Conservation (phyloP, 2,329 filamentous ascomycete species). For the Dactylellina parvicollis region DNA sequence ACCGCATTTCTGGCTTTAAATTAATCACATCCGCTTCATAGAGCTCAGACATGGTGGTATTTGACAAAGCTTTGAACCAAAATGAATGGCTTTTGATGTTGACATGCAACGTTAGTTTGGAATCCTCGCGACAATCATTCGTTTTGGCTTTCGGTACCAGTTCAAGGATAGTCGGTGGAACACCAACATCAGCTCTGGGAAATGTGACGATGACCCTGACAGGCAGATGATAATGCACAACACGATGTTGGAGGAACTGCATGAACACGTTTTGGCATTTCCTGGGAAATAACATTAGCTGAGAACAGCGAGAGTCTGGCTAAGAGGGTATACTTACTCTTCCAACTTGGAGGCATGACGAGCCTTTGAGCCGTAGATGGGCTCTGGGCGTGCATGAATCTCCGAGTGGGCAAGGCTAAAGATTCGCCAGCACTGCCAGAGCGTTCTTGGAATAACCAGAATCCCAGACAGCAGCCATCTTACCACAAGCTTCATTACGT, state of each 20-base stretch:
- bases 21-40: neutral
- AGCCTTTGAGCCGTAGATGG: conserved; percentile 49
- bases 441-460: conserved; percentile 55
- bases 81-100: conserved; percentile 18
- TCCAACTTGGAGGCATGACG: conserved; percentile 54
- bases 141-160: neutral
- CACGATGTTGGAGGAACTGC: conserved; percentile 7
- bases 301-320: neutral
- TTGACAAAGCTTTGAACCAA: conserved; percentile 16
- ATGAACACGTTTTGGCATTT: conserved; percentile 12
- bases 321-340: conserved; percentile 31
- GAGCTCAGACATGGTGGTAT: conserved; percentile 10
- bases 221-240: conserved; percentile 6
- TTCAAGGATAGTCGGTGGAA: neutral
- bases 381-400: conserved; percentile 56
- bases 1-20: conserved; percentile 18
- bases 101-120: neutral
- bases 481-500: conserved; percentile 52
- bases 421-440: conserved; percentile 56
- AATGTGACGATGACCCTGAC: neutral
- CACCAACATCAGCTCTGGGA: conserved; percentile 7
- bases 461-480: conserved; percentile 56
- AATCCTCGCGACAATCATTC: neutral
- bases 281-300: neutral
- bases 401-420: conserved; percentile 53